These are phyloP conservation scores for Pseudozyma thailandica DNA, from an alignment of 1,284 basidiomycete species.

Conservation along the genomic window DNA sequence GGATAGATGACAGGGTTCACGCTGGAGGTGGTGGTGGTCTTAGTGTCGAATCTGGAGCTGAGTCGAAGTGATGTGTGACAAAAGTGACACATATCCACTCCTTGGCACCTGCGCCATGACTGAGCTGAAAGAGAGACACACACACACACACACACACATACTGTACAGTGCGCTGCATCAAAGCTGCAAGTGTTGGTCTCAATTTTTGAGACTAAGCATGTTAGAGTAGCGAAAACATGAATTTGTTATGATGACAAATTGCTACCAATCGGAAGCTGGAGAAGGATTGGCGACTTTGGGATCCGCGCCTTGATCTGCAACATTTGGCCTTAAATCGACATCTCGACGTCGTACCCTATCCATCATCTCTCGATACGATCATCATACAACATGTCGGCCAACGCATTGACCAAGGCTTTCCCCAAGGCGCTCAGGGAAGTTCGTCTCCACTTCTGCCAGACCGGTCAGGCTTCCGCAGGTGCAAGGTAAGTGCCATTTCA, in stretches of 20 bases:
- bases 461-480: constrained; percentile 61
- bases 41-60: too few relatives aligned
- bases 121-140: background rate
- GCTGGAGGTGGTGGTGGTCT: background rate
- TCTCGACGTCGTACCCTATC: constrained; percentile 1
- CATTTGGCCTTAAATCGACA: background rate
- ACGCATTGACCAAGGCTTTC: constrained; percentile 56
- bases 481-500: constrained; percentile 61
- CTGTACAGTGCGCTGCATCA: background rate
- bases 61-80: background rate
- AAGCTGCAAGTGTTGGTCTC: constrained; percentile 19
- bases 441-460: constrained; percentile 65
- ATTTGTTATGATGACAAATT: constrained; percentile 35
- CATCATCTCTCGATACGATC: constrained; percentile 11
- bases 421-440: constrained; percentile 65
- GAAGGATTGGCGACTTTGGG: background rate
- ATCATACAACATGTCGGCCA: constrained; percentile 54
- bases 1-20: background rate
- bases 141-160: background rate
- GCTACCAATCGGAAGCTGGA: background rate
- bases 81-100: constrained; percentile 4
- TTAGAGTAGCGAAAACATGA: background rate
- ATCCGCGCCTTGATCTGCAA: constrained; percentile 4
- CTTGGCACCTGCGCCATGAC: background rate
- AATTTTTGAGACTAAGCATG: background rate